Conservation (phyloP, 169 alveolate genomes). For the Eimeria praecox region DNA sequence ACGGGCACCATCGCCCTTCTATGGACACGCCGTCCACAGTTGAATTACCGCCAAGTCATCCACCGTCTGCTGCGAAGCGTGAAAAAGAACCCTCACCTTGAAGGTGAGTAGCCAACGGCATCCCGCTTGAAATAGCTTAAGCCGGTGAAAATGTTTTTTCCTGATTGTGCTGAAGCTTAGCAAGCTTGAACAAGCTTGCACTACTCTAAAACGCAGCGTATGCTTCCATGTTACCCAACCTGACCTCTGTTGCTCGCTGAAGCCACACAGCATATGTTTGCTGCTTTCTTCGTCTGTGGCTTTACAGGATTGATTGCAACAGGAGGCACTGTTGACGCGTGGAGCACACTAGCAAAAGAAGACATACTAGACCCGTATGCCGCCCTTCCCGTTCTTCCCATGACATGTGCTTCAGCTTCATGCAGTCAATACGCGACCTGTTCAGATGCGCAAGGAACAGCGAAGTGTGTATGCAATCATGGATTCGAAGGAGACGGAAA, state of each 20-base stretch:
- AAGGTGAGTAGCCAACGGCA: conserved; percentile 26
- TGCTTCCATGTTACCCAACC: background rate
- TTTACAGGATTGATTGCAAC: conserved; percentile 45
- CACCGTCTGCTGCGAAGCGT: conserved; percentile 74
- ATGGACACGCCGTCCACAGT: conserved; percentile 85
- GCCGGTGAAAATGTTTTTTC: background rate
- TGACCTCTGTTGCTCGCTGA: no score
- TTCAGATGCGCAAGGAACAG: conserved; percentile 32
- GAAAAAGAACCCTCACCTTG: conserved; percentile 75
- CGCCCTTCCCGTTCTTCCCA: conserved; percentile 58
- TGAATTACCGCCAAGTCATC: conserved; percentile 83
- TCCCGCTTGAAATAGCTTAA: background rate
- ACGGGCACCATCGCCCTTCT: conserved; percentile 87
- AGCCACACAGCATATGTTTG: background rate
- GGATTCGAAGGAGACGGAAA: conserved; percentile 82
- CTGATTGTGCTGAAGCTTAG: background rate
- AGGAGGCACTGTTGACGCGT: conserved; percentile 59
- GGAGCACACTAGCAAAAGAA: conserved; percentile 60
- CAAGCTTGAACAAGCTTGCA: background rate
- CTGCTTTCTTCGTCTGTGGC: background rate
- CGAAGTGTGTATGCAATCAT: conserved; percentile 75
- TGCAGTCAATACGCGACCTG: conserved; percentile 54
- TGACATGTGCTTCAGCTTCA: conserved; percentile 60
- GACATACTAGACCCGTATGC: conserved; percentile 69
- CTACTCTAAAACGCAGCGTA: background rate